These are phyloP conservation scores for Phaffia australis DNA, from an alignment of 768 basidiomycete genomes.

Conservation along the genomic window DNA sequence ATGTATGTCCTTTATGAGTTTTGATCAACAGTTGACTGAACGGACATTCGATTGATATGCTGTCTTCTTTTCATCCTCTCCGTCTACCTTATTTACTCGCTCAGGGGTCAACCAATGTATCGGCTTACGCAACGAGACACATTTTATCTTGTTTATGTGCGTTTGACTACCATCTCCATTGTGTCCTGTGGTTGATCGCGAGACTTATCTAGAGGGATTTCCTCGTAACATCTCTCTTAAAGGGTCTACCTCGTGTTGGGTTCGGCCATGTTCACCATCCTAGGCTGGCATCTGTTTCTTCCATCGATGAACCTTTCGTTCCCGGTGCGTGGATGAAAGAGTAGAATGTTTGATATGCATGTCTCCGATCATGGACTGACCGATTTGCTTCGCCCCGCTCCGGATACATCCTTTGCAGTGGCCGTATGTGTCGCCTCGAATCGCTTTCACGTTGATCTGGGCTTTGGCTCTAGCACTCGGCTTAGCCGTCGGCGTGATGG, in stretches of 20 bases:
- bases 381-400: not conserved
- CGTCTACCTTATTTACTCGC: not conserved
- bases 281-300: conserved; percentile 56
- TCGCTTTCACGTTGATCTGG: conserved; percentile 62
- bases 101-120: conserved; percentile 63
- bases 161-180: conserved; percentile 31
- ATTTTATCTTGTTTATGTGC: conserved; percentile 90
- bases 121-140: conserved; percentile 85
- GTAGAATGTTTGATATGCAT: not conserved
- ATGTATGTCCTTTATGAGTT: conserved; percentile 31
- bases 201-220: not conserved
- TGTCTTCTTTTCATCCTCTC: too few relatives aligned
- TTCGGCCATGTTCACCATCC: conserved; percentile 49
- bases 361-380: not conserved
- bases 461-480: conserved; percentile 39
- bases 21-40: too few relatives aligned
- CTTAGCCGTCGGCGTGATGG: conserved; percentile 62
- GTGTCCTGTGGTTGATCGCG: conserved; percentile 5
- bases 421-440: conserved; percentile 54
- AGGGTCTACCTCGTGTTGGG: conserved; percentile 73
- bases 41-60: too few relatives aligned
- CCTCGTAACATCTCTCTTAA: conserved; percentile 13
- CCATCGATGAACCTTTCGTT: conserved; percentile 45
- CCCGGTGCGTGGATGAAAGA: not conserved
- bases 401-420: conserved; percentile 41